Conservation (phyloP, 345 rosid species). For the Iberis pinnata region DNA sequence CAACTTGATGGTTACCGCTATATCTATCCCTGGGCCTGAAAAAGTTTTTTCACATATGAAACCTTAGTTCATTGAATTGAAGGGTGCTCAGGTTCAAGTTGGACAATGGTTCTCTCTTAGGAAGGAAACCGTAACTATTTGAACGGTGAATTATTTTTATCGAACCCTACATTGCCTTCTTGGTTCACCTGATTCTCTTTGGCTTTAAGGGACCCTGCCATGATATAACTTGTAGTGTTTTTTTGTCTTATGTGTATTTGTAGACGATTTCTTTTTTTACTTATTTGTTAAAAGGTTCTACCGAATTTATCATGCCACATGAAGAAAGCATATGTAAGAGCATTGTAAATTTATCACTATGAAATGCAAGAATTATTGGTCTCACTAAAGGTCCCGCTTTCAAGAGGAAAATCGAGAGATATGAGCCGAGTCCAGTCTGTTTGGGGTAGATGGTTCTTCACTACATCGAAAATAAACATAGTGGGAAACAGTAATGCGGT, state of each 20-base stretch:
- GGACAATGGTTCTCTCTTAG: conserved; percentile 22
- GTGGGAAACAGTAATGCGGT: too few species aligned
- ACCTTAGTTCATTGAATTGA: conserved; percentile 75
- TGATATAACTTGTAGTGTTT: conserved; percentile 14
- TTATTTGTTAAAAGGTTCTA: conserved; percentile 86
- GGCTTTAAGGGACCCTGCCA: background rate
- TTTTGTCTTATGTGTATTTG: conserved; percentile 29
- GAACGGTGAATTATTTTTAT: background rate
- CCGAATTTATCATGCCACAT: conserved; percentile 89
- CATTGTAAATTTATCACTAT: conserved; percentile 93
- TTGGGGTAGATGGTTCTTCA: too few species aligned
- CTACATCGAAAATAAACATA: too few species aligned
- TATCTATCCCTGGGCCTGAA: conserved; percentile 92
- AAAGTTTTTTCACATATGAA: conserved; percentile 74
- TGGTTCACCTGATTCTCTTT: conserved; percentile 7
- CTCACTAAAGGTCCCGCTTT: too few species aligned
- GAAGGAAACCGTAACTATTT: conserved; percentile 9
- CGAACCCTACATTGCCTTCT: conserved; percentile 8
- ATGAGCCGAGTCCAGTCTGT: too few species aligned
- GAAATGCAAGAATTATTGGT: too few species aligned
- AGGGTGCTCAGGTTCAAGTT: conserved; percentile 99
- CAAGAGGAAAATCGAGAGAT: too few species aligned
- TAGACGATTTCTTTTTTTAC: conserved; percentile 98
- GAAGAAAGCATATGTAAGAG: conserved; percentile 96
- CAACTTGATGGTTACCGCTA: conserved; percentile 96